Evolutionary conservation across 2,329 filamentous ascomycete species (phyloP).

Genomic region (Trichoderma hamatum): DNA sequence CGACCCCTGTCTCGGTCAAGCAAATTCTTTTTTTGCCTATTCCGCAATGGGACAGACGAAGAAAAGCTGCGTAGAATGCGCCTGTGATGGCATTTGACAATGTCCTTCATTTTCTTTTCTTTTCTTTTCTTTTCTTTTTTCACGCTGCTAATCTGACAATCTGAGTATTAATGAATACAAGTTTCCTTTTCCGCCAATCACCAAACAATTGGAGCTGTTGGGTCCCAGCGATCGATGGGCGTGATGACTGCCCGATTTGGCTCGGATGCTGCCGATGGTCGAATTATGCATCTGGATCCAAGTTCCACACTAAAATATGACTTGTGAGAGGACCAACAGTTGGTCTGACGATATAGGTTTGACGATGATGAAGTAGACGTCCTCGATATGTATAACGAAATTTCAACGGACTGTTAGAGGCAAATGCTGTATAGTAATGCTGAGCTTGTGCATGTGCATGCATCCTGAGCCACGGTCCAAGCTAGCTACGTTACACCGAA

Average conservation of each 20-base stretch:
- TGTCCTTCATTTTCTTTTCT: neutral
- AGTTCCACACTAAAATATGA: neutral
- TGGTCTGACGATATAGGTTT: neutral
- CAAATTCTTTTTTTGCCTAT: neutral
- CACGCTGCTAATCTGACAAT: neutral
- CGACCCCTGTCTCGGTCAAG: slow-evolving; percentile 27
- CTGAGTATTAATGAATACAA: neutral
- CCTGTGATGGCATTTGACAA: neutral
- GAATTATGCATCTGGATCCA: neutral
- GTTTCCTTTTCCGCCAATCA: neutral
- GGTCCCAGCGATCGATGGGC: slow-evolving; percentile 16
- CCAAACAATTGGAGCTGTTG: neutral
- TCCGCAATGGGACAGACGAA: neutral
- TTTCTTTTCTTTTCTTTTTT: no score
- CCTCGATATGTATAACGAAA: neutral
- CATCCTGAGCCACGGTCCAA: neutral
- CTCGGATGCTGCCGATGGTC: slow-evolving; percentile 16
- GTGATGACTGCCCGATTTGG: slow-evolving; percentile 18
- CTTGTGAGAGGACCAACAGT: neutral
- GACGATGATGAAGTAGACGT: neutral
- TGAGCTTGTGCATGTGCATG: neutral
- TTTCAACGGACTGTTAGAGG: neutral
- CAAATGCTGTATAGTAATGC: neutral
- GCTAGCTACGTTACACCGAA: neutral
- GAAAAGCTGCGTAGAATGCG: neutral